phyloP scores from a whole-genome alignment of 805 yeast genomes.

The Aciculoconidium aculeatum region DNA sequence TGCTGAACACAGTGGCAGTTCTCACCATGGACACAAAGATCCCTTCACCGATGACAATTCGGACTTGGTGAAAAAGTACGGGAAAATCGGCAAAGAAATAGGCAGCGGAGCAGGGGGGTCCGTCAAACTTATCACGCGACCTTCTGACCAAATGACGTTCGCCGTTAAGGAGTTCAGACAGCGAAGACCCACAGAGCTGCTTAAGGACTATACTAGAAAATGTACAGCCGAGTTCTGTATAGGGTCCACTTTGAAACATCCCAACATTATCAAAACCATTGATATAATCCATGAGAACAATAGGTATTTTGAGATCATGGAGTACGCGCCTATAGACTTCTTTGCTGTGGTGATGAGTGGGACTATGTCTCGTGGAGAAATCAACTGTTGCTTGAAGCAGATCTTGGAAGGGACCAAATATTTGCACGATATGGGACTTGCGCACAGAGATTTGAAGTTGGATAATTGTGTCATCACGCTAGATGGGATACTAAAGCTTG shows the following conservation, averaged over 20 bases:
- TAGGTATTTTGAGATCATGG: conserved; percentile 87
- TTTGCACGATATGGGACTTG: conserved; percentile 71
- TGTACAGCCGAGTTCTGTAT: conserved; percentile 87
- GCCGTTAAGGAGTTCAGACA: conserved; percentile 83
- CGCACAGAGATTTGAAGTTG: conserved; percentile 76
- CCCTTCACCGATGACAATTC: conserved; percentile 31
- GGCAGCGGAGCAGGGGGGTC: conserved; percentile 91
- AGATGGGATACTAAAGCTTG: conserved; percentile 69
- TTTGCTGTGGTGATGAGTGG: conserved; percentile 87
- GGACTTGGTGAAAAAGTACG: conserved; percentile 48
- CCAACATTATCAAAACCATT: conserved; percentile 71
- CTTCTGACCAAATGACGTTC: conserved; percentile 63
- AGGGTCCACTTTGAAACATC: conserved; percentile 77
- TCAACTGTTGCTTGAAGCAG: conserved; percentile 77
- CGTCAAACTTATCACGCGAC: conserved; percentile 65
- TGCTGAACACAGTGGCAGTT: conserved; percentile 28
- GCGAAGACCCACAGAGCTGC: conserved; percentile 60
- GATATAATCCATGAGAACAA: conserved; percentile 68
- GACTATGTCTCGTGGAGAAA: conserved; percentile 72
- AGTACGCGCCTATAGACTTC: conserved; percentile 82
- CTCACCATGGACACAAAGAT: conserved; percentile 19
- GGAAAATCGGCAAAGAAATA: conserved; percentile 65
- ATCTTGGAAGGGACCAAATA: conserved; percentile 66
- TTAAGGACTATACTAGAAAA: conserved; percentile 76
- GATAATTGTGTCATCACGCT: conserved; percentile 78